Base-by-base conservation (phyloP, 345 rosid genomes). In the Salix brachista region DNA sequence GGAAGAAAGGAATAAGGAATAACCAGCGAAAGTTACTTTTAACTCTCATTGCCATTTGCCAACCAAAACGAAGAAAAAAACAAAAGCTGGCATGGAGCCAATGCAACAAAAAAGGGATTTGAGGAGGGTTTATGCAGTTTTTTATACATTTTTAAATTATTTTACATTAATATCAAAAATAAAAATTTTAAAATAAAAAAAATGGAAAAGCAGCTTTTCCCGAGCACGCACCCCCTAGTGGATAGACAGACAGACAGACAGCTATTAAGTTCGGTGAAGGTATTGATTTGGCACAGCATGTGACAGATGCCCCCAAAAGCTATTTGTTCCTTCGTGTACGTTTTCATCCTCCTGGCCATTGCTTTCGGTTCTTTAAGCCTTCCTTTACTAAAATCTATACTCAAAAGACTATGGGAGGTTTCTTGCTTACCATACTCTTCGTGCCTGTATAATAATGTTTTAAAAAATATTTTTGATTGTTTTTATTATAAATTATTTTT, bases 281-380 rank as follows among this genome's bases (percentile, higher is more conserved):
- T 30, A 32, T 54, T 14, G 16, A 14, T 46, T 8, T 41, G 42
- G 9, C 26, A 30, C 18, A 65, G 52, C 83, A 84, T 79, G 84
- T 84, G 87, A 74, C 26, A 41, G 77, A 60, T 78, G 83, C 69
- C 75, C 79, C 74, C 4, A 2, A 41, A 73, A 36, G 19, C 39
- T 2, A 25, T 19, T 42, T 48, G 36, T 71, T 70, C 74, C 70
- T 48, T 65, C 44, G 60, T 42, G 58, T 48, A 4, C 26, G 8
- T 50, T 11, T 50, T 56, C 28, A 34, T 74, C 32, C 39, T 66
- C 14, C 14, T 25, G 36, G 12, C 69, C 14, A 14, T 68, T 69
- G 65, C 78, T 81, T 81, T 73, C 80, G 78, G 74, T 65, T 44
- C 83, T 54, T 69, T 75, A 8, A 3, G 4, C 30, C 58, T 48